Percentiles rank a stretch among this genome's conserved stretches.
Conservation (phyloP, 306 rosid genomes). For the Calophaca sinica region DNA sequence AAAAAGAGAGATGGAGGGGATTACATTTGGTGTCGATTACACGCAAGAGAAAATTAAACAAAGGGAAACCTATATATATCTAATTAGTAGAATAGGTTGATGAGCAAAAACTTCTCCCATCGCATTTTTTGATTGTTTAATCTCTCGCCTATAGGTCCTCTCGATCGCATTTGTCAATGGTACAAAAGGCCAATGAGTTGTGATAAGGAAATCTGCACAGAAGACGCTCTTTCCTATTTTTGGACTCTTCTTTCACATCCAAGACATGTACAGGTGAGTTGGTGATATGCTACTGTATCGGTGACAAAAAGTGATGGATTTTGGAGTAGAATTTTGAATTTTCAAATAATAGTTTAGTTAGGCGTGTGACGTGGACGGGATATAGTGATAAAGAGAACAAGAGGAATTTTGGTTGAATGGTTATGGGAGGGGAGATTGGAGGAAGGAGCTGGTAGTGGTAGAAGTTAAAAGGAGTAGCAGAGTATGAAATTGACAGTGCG, state of each 20-base stretch:
- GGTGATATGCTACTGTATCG: background rate
- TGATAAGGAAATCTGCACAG: conserved; percentile 31
- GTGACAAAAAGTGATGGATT: background rate
- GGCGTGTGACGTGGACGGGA: conserved; percentile 1
- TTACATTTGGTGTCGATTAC: no score
- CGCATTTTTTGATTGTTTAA: background rate
- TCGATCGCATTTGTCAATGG: conserved; percentile 31
- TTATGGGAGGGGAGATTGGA: no score
- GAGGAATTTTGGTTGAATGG: no score
- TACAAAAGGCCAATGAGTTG: conserved; percentile 7
- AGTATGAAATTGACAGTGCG: no score
- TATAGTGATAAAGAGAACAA: no score
- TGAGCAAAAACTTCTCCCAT: conserved; percentile 29
- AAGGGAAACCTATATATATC: conserved; percentile 28
- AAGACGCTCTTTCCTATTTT: conserved; percentile 13
- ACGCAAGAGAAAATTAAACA: background rate
- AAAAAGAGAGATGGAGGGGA: background rate
- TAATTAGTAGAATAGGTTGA: conserved; percentile 14
- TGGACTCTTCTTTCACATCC: conserved; percentile 33
- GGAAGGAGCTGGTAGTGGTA: no score
- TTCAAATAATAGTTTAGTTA: background rate
- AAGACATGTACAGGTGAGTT: conserved; percentile 27
- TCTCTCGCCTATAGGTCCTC: background rate
- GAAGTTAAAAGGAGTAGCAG: no score
- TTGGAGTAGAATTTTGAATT: background rate